Percentiles rank a stretch among this genome's conserved stretches.
Evolutionary conservation across 2,329 filamentous ascomycete species (phyloP).

Genomic region (Alternaria angustiovoidea): DNA sequence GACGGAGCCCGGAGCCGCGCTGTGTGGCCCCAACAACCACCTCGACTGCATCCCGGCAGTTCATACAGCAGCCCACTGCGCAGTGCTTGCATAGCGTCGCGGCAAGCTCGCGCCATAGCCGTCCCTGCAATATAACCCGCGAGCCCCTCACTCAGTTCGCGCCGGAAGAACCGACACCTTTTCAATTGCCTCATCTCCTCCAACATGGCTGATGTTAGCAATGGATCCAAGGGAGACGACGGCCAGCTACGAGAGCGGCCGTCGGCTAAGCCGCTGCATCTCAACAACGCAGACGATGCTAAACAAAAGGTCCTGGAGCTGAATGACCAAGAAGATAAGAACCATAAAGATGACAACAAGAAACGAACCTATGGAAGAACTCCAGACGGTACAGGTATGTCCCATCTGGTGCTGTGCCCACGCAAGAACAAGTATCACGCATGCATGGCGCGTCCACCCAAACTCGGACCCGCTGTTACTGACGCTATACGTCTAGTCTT

Average conservation of each 20-base stretch:
- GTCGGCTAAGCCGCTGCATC: constrained; percentile 39
- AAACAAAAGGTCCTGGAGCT: constrained; percentile 59
- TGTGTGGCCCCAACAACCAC: constrained; percentile 15
- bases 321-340: constrained; percentile 59
- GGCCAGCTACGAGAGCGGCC: constrained; percentile 43
- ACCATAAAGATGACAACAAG: constrained; percentile 60
- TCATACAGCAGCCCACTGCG: constrained; percentile 27
- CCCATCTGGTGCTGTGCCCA: background rate
- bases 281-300: constrained; percentile 48
- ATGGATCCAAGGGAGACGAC: constrained; percentile 32
- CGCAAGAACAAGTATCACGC: background rate
- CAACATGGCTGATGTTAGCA: constrained; percentile 39
- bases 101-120: constrained; percentile 30
- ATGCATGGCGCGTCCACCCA: background rate
- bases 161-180: constrained; percentile 23
- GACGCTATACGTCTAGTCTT: constrained; percentile 71
- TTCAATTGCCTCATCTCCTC: constrained; percentile 22
- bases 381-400: constrained; percentile 85
- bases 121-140: constrained; percentile 30
- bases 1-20: constrained; percentile 2
- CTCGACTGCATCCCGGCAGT: constrained; percentile 30
- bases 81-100: constrained; percentile 40
- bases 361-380: constrained; percentile 91
- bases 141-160: constrained; percentile 24
- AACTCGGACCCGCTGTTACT: constrained; percentile 19